Percentiles rank a stretch among this genome's conserved stretches.
These are phyloP conservation scores for Lomentospora prolificans DNA, from an alignment of 2,329 filamentous ascomycete genomes.

Conservation along the genomic window DNA sequence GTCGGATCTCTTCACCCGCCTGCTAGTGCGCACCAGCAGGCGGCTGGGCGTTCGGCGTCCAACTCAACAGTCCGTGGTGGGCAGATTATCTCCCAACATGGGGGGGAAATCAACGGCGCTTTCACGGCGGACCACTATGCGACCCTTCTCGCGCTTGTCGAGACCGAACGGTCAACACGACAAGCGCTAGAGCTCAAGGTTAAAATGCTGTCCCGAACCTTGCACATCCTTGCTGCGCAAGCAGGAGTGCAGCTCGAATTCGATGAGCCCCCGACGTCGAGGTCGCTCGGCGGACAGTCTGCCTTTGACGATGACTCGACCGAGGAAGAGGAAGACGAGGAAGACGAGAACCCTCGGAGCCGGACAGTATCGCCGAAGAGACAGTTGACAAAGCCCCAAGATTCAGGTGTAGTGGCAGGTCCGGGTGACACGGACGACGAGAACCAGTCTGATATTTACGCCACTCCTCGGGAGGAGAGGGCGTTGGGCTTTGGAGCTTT, in stretches of 20 bases:
- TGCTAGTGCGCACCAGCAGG: constrained; percentile 16
- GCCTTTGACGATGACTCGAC: constrained; percentile 6
- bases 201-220: constrained; percentile 37
- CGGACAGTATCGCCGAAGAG: constrained; percentile 10
- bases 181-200: constrained; percentile 47
- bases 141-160: constrained; percentile 40
- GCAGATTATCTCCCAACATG: constrained; percentile 32
- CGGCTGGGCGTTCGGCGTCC: constrained; percentile 28
- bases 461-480: constrained; percentile 40
- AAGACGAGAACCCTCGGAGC: constrained; percentile 14
- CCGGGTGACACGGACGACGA: constrained; percentile 27
- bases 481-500: constrained; percentile 27
- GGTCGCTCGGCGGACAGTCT: constrained; percentile 7
- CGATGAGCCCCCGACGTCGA: constrained; percentile 3
- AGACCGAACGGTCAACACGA: constrained; percentile 46
- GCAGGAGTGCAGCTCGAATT: not conserved
- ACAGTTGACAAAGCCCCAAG: constrained; percentile 16
- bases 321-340: constrained; percentile 10
- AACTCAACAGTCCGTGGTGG: constrained; percentile 38
- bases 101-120: constrained; percentile 20
- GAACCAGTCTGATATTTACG: constrained; percentile 37
- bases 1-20: constrained; percentile 31
- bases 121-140: constrained; percentile 38
- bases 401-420: constrained; percentile 25
- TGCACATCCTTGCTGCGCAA: constrained; percentile 32